phyloP scores from a whole-genome alignment of 164 flowering plant genomes.

The Berberis vulgaris region DNA sequence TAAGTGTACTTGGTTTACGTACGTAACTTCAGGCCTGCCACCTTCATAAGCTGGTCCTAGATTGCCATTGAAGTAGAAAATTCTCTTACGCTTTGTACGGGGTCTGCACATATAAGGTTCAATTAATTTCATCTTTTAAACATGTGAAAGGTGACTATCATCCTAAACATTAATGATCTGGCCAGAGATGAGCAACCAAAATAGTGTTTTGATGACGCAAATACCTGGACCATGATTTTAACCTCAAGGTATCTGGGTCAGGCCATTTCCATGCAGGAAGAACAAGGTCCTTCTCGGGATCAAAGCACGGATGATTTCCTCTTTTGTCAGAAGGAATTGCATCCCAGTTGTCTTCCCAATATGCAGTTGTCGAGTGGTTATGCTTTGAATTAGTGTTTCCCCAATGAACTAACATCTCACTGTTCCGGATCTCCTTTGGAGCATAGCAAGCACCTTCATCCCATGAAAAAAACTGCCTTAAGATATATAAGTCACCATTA shows the following conservation, averaged over 20 bases:
- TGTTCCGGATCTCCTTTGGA: constrained; percentile 97
- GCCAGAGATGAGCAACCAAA: background rate
- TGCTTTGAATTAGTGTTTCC: constrained; percentile 96
- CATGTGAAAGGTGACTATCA: background rate
- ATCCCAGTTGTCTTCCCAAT: constrained; percentile 89
- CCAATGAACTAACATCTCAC: constrained; percentile 99
- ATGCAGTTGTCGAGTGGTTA: constrained; percentile 92
- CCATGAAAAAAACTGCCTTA: constrained; percentile 95
- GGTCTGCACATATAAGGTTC: constrained; percentile 48
- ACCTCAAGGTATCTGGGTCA: constrained; percentile 35
- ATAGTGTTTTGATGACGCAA: background rate
- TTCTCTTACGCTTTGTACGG: constrained; percentile 48
- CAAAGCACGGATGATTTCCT: constrained; percentile 90
- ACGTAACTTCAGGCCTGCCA: constrained; percentile 92
- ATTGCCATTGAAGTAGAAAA: constrained; percentile 96
- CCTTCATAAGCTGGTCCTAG: constrained; percentile 69
- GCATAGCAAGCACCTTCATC: constrained; percentile 99
- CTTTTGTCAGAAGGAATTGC: constrained; percentile 49
- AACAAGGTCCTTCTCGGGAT: constrained; percentile 87
- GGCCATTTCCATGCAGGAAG: constrained; percentile 97
- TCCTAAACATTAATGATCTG: background rate
- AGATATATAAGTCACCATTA: constrained; percentile 26
- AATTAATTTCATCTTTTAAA: background rate
- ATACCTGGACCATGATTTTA: constrained; percentile 70
- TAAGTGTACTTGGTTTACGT: constrained; percentile 24